Base-by-base conservation (phyloP, 148 eudicot species). In the Camellia granthamiana region DNA sequence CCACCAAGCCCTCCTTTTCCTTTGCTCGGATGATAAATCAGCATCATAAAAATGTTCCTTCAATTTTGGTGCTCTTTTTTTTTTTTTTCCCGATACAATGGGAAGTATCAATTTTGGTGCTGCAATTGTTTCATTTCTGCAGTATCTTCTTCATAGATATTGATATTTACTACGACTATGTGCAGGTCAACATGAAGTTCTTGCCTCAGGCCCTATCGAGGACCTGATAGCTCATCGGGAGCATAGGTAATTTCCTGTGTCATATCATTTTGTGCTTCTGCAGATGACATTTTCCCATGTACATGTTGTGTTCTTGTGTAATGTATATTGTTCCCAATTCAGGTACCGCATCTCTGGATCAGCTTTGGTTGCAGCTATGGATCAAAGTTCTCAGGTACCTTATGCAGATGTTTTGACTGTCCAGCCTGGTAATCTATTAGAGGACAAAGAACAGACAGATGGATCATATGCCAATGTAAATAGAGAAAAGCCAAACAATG, bases 271-370 rank as follows among this genome's bases (percentile, higher is more conserved):
- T 49, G 60, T 52, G 52, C 64, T 77, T 18, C 65, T 81, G 63
- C 60, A 62, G 62, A n/a, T 76, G 13, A 55, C 74, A 30, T 67
- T 80, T 80, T 49, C 56, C 42, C 47, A 52, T 49, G 43, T 81
- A 54, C 46, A 59, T 13, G 62, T 15, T 44, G 77, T 79, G 72
- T 62, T 78, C 75, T 77, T 46, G 79, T 21, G 21, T 72, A 52
- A 73, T 14, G 12, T 51, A 59, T 72, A 15, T 21, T 64, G 60
- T 81, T 49, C 6, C 76, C 55, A 47, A 80, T 84, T 69, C 81
- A 96, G 99, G 90, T 96, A 96, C 86, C 99, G 99, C 78, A 96
- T 96, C 74, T 96, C 98, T 79, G 99, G 99, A 69, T 93, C 99
- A 82, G 88, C 98, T 80, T 89, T 96, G 88, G 91, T 92, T 69